These are phyloP conservation scores for Cystobasidium ongulense DNA, from an alignment of 768 basidiomycete genomes.

Conservation along the genomic window DNA sequence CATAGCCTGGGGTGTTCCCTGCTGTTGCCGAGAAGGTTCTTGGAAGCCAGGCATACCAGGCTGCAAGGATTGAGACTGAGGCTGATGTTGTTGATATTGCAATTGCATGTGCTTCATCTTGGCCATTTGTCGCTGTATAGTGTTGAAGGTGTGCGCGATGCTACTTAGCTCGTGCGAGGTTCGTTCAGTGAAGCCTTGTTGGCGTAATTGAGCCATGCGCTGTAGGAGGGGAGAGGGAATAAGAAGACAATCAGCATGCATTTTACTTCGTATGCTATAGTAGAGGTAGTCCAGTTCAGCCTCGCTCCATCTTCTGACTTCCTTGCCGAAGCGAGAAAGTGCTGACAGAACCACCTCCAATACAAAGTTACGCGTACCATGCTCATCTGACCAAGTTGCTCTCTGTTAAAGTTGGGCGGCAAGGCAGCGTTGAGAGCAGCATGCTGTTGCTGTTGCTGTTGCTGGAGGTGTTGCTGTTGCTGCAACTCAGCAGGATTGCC, in stretches of 20 bases:
- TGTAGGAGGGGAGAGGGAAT: conserved; percentile 54
- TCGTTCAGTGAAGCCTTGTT: conserved; percentile 51
- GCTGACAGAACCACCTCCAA: not conserved
- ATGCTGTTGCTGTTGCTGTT: not conserved
- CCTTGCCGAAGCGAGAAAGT: not conserved
- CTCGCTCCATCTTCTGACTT: not conserved
- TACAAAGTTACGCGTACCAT: conserved; percentile 35
- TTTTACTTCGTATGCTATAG: not conserved
- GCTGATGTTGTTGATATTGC: conserved; percentile 23
- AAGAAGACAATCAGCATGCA: conserved; percentile 9
- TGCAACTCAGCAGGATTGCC: not conserved
- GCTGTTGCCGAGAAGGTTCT: not conserved
- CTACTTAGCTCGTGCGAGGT: conserved; percentile 49
- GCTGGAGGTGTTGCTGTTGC: not conserved
- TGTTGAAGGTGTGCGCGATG: conserved; percentile 48
- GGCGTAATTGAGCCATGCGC: conserved; percentile 50
- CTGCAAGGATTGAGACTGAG: not conserved
- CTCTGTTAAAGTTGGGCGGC: conserved; percentile 12
- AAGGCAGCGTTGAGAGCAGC: not conserved
- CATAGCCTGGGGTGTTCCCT: not conserved
- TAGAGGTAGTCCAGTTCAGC: not conserved
- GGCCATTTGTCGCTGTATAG: conserved; percentile 42
- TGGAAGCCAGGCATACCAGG: not conserved
- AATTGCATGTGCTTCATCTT: conserved; percentile 4
- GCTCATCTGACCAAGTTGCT: conserved; percentile 29